phyloP scores from a whole-genome alignment of 306 rosid species.

The Malus sieversii region DNA sequence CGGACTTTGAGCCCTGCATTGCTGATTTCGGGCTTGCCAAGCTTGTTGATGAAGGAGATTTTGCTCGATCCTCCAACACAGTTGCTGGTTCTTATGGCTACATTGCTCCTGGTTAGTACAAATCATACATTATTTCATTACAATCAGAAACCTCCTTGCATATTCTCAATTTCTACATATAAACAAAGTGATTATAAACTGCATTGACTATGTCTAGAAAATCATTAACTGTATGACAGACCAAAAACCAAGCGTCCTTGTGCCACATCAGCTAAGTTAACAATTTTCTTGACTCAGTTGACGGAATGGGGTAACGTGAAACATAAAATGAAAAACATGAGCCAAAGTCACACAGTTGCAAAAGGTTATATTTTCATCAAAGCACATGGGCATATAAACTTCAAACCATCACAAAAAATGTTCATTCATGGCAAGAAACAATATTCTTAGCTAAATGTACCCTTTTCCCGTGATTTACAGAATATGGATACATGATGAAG shows the following conservation, averaged over 20 bases:
- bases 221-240: too few species aligned
- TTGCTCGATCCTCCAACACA: constrained; percentile 62
- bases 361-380: too few species aligned
- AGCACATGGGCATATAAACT: too few species aligned
- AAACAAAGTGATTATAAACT: background rate
- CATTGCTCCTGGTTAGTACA: constrained; percentile 79
- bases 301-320: too few species aligned
- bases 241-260: too few species aligned
- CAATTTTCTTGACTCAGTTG: too few species aligned
- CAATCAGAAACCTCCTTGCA: background rate
- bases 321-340: too few species aligned
- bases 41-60: constrained; percentile 70
- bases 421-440: background rate
- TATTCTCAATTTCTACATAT: background rate
- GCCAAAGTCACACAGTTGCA: too few species aligned
- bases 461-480: constrained; percentile 27
- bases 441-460: background rate
- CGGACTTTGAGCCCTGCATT: constrained; percentile 74
- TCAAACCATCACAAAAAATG: too few species aligned
- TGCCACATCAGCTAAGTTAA: too few species aligned
- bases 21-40: constrained; percentile 94
- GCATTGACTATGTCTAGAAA: background rate
- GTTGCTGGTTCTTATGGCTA: constrained; percentile 93
- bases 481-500: constrained; percentile 86
- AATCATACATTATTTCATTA: background rate